Evolutionary conservation across 176 grass and related monocot genomes (phyloP).

Genomic region (Oropetium thomaeum): DNA sequence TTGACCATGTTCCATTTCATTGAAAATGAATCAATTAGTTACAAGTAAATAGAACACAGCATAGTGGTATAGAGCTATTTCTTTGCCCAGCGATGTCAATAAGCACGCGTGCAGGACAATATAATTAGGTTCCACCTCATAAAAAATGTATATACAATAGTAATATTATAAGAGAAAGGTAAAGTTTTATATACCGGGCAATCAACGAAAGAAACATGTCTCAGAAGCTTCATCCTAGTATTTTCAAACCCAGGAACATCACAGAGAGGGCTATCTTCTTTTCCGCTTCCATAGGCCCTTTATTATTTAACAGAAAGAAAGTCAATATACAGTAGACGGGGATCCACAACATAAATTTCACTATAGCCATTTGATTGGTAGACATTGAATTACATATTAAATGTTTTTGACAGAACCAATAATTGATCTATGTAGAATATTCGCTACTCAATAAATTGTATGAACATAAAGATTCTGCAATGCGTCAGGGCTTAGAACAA

Average conservation of each 20-base stretch:
- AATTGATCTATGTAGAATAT: conserved; percentile 11
- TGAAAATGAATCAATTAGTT: not conserved
- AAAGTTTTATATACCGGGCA: conserved; percentile 62
- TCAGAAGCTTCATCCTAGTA: conserved; percentile 86
- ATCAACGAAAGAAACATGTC: conserved; percentile 96
- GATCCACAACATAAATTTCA: not conserved
- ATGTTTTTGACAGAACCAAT: not conserved
- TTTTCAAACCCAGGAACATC: conserved; percentile 95
- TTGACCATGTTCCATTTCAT: not conserved
- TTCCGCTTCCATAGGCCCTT: conserved; percentile 95
- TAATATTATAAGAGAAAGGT: not conserved
- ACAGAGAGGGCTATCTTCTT: conserved; percentile 85
- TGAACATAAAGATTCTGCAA: not conserved
- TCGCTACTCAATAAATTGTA: conserved; percentile 5
- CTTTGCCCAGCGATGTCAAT: not conserved
- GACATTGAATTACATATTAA: not conserved
- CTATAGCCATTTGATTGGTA: not conserved
- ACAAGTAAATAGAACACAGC: conserved; percentile 2
- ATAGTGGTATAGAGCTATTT: too few species aligned
- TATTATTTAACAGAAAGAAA: conserved; percentile 26
- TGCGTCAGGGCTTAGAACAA: not conserved
- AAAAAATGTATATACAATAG: not conserved
- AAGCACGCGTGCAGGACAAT: not conserved
- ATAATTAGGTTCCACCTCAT: not conserved
- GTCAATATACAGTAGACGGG: not conserved